Conservation (phyloP, 2,329 filamentous ascomycete genomes). For the Dactylella cylindrospora region DNA sequence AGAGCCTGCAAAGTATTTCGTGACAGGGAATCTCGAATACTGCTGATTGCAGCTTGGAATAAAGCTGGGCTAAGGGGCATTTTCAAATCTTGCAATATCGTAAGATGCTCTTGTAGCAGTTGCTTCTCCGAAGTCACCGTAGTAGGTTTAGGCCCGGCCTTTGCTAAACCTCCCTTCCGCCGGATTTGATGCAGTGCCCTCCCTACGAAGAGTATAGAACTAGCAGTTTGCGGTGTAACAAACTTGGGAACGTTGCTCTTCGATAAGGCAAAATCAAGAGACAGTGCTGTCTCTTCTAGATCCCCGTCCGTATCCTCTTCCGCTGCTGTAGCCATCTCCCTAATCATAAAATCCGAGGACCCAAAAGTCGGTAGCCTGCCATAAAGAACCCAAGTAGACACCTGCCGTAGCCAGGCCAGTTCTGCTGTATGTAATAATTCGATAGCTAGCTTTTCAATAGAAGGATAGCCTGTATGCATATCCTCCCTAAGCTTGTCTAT, state of each 20-base stretch:
- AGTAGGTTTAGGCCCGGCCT: conserved; percentile 44
- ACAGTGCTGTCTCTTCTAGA: conserved; percentile 44
- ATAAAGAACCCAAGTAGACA: conserved; percentile 87
- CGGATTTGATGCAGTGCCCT: conserved; percentile 83
- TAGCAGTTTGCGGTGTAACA: conserved; percentile 70
- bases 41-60: conserved; percentile 70
- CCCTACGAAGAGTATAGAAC: conserved; percentile 87
- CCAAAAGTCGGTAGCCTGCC: conserved; percentile 78
- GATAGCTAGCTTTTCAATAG: conserved; percentile 75
- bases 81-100: conserved; percentile 46
- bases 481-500: conserved; percentile 76
- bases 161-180: conserved; percentile 54
- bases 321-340: conserved; percentile 51
- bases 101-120: conserved; percentile 49
- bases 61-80: conserved; percentile 73
- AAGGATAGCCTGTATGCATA: conserved; percentile 81
- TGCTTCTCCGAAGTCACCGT: conserved; percentile 50
- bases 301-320: conserved; percentile 50
- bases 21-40: conserved; percentile 78
- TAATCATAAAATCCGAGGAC: conserved; percentile 81
- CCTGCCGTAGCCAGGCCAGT: conserved; percentile 85
- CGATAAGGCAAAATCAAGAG: conserved; percentile 58
- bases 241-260: conserved; percentile 70
- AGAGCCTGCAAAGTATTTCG: conserved; percentile 80
- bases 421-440: conserved; percentile 77